Evolutionary conservation across 805 yeast genomes (phyloP), one percentile per base, ranked within the genome.

Genomic region (Candida dajiaensis): DNA sequence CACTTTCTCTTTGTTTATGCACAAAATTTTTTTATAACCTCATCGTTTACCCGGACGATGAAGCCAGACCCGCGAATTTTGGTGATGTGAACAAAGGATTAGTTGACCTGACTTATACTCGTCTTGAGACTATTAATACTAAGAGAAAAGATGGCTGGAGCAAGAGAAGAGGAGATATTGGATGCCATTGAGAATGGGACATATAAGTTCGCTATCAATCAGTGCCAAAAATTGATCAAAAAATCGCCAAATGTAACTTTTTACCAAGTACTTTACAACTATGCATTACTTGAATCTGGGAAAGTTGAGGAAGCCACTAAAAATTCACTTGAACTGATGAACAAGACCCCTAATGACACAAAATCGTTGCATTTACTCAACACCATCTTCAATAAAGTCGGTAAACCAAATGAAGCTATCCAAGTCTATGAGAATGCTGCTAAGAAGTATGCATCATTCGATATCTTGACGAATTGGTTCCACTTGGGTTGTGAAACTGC

Each of bases 201-300:
- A 8, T 81, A 65, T 59, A 69, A 71, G 39, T 63, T 67, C 43
- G 92, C 92, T 2, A 66, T 71, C 53, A 66, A 69, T 18, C 67
- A 76, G 40, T 61, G 81, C 13, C 63, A 70, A 42, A 66, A 72
- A 45, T 76, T 80, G 55, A 62, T 78, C 45, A 68, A 70, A 40
- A 76, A 77, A 57, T 68, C 68, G 42, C 94, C 95, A 2, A 72
- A 76, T 25, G 70, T 77, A 26, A 70, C 79, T 6, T 79, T 76
- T 52, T 78, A 76, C 40, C 66, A 62, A 39, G 65, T 69, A 1
- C 52, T 69, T 31, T 61, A 64, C 43, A 49, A 63, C 38, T 62
- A 65, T 52, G 61, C 61, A 25, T 53, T 63, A 31, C 61, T 51
- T 4, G 60, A 66, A 48, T 52, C 63, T 54, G 55, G 65, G 50